These are phyloP conservation scores for Epichloe gansuensis DNA, from an alignment of 2,329 filamentous ascomycete species.

Conservation along the genomic window DNA sequence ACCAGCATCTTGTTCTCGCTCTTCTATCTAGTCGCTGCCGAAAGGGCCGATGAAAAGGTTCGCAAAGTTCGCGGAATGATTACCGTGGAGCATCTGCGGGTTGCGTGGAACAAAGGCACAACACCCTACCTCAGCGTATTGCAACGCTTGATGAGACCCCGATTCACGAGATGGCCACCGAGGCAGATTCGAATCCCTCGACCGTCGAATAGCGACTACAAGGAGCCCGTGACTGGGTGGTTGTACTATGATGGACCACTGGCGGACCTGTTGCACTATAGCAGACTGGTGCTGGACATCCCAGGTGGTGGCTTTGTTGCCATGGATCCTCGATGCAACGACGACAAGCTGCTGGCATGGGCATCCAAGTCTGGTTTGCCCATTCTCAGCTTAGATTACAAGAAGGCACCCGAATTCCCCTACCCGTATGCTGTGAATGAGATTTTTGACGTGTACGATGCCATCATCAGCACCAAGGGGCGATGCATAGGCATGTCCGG, in stretches of 20 bases:
- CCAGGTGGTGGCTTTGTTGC: constrained; percentile 93
- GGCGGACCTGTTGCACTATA: constrained; percentile 61
- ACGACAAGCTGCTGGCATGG: constrained; percentile 90
- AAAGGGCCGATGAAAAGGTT: constrained; percentile 93
- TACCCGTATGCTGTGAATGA: constrained; percentile 38
- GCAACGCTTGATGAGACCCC: constrained; percentile 60
- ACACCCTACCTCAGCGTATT: constrained; percentile 72
- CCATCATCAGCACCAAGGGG: constrained; percentile 23
- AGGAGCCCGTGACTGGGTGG: constrained; percentile 73
- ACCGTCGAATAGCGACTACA: constrained; percentile 68
- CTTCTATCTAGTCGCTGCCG: constrained; percentile 87
- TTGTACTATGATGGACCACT: constrained; percentile 88
- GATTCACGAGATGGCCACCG: constrained; percentile 69
- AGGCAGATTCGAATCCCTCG: constrained; percentile 73
- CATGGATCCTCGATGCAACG: constrained; percentile 88
- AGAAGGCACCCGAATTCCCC: constrained; percentile 36
- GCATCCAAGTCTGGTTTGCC: constrained; percentile 80
- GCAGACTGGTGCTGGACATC: constrained; percentile 72
- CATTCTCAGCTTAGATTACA: constrained; percentile 80
- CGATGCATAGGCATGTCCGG: constrained; percentile 33
- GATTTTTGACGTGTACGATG: constrained; percentile 33
- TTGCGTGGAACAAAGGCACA: constrained; percentile 91
- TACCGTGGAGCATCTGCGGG: constrained; percentile 80
- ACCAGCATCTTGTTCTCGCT: constrained; percentile 71
- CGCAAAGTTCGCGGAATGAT: constrained; percentile 75